Conservation (phyloP, 768 basidiomycete genomes). For the Pleurotus eryngii region DNA sequence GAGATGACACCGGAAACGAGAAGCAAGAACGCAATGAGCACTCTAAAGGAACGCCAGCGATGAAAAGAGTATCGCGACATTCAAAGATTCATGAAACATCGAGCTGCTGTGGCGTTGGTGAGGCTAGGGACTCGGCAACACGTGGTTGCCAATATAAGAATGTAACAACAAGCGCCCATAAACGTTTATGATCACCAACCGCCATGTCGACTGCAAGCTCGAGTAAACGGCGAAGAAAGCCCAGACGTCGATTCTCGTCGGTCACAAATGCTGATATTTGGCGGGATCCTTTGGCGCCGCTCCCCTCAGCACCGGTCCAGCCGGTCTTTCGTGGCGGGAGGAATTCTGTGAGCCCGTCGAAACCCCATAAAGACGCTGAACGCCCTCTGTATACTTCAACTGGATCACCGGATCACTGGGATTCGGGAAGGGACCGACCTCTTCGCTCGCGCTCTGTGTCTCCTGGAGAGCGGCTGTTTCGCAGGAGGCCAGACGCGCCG, state of each 20-base stretch:
- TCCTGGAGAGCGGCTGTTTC: slow-evolving; percentile 21
- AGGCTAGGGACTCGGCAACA: no score
- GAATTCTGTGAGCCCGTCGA: slow-evolving; percentile 26
- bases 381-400: slow-evolving; percentile 18
- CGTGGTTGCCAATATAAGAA: no score
- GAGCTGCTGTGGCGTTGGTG: not conserved
- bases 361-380: slow-evolving; percentile 10
- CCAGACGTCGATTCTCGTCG: slow-evolving; percentile 31
- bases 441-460: slow-evolving; percentile 19
- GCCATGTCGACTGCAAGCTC: slow-evolving; percentile 14
- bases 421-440: slow-evolving; percentile 25
- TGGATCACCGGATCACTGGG: slow-evolving; percentile 25
- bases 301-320: slow-evolving; percentile 22
- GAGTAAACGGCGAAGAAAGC: slow-evolving; percentile 25
- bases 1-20: slow-evolving; percentile 18
- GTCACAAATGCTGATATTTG: slow-evolving; percentile 19
- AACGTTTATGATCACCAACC: no score
- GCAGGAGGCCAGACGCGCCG: slow-evolving; percentile 26
- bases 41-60: slow-evolving; percentile 19
- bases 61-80: slow-evolving; percentile 6
- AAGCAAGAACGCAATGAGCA: slow-evolving; percentile 12
- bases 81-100: not conserved
- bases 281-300: slow-evolving; percentile 23
- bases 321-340: slow-evolving; percentile 20
- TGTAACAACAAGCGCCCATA: no score